Evolutionary conservation across 2,329 filamentous ascomycete species (phyloP).

Genomic region (Verticillium longisporum): DNA sequence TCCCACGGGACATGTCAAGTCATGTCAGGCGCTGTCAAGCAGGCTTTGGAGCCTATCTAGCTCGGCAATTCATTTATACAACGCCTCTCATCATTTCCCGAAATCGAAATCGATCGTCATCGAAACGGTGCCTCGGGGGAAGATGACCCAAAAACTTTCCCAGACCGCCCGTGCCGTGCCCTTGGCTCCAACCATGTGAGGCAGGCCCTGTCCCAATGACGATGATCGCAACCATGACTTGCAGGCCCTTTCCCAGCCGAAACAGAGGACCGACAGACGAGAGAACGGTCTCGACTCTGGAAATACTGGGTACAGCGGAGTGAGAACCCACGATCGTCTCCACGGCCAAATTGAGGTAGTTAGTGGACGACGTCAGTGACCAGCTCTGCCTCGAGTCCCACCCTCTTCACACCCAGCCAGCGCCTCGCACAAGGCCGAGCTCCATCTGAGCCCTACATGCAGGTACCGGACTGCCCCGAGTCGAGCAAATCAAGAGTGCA

Average conservation of each 20-base stretch:
- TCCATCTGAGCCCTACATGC: neutral
- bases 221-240: neutral
- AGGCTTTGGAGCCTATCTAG: neutral
- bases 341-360: neutral
- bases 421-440: neutral
- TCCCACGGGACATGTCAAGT: neutral
- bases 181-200: neutral
- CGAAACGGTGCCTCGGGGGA: neutral
- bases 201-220: neutral
- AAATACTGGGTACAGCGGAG: neutral
- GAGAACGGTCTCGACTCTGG: neutral
- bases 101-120: neutral
- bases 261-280: neutral
- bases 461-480: neutral
- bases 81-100: neutral
- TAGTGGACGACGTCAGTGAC: neutral
- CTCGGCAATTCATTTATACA: neutral
- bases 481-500: neutral
- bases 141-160: no score
- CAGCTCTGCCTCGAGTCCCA: neutral
- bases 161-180: neutral
- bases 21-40: neutral
- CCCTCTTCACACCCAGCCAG: neutral
- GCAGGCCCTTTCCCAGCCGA: neutral
- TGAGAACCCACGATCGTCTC: neutral